Conservation (phyloP, 1,284 basidiomycete genomes). For the Pholiota adiposa region DNA sequence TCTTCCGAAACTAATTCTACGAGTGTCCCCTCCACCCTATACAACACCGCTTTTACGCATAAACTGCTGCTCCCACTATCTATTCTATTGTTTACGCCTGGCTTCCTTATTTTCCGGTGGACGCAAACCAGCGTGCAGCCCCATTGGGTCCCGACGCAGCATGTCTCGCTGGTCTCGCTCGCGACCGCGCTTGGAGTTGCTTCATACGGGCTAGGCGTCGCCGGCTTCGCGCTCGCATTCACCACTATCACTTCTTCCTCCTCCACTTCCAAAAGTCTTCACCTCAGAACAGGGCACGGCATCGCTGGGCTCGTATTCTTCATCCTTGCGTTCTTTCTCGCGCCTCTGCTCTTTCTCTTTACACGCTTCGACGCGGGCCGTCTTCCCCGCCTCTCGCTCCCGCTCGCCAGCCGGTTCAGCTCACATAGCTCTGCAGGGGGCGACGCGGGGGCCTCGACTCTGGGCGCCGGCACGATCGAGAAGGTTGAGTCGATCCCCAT, state of each 20-base stretch:
- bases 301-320: conserved; percentile 66
- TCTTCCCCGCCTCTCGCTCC: no score
- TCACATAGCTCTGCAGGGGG: not conserved
- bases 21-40: conserved; percentile 10
- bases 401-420: not conserved
- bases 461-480: conserved; percentile 47
- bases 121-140: conserved; percentile 45
- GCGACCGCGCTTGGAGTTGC: conserved; percentile 45
- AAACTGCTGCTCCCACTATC: conserved; percentile 71
- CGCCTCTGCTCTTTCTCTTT: conserved; percentile 44
- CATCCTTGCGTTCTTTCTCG: conserved; percentile 55
- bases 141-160: conserved; percentile 24
- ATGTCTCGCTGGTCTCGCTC: conserved; percentile 37
- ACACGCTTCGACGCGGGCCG: conserved; percentile 24
- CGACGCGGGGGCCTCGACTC: conserved; percentile 36
- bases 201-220: conserved; percentile 66
- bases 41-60: conserved; percentile 62
- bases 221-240: conserved; percentile 64
- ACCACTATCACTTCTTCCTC: conserved; percentile 48
- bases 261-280: conserved; percentile 20
- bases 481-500: conserved; percentile 43
- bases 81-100: conserved; percentile 57
- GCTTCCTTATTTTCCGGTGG: conserved; percentile 57
- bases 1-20: not conserved
- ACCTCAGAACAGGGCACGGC: conserved; percentile 61